Evolutionary conservation across 495 filamentous ascomycete species (phyloP).

Genomic region (Saxophila tyrrhenica): DNA sequence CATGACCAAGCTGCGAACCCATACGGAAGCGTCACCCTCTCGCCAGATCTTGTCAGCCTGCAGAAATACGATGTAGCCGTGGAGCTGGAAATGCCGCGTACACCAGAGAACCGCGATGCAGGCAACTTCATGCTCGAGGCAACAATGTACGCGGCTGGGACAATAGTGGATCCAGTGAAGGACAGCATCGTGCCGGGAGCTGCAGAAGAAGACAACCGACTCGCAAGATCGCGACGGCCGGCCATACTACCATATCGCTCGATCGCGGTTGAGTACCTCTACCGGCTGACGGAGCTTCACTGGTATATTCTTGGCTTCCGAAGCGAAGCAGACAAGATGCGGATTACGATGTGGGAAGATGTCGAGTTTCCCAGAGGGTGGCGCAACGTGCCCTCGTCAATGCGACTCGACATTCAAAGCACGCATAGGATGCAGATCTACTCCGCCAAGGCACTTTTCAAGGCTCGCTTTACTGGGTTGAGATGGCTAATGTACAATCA

Average conservation of each 20-base stretch:
- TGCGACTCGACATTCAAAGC: slow-evolving; percentile 55
- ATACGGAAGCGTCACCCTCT: slow-evolving; percentile 39
- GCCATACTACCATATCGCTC: slow-evolving; percentile 58
- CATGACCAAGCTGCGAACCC: slow-evolving; percentile 27
- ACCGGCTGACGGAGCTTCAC: slow-evolving; percentile 42
- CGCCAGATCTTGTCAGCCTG: slow-evolving; percentile 34
- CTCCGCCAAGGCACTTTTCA: slow-evolving; percentile 51
- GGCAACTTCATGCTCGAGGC: slow-evolving; percentile 91
- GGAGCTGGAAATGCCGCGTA: slow-evolving; percentile 48
- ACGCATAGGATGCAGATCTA: slow-evolving; percentile 65
- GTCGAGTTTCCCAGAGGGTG: slow-evolving; percentile 49
- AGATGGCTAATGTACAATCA: slow-evolving; percentile 77
- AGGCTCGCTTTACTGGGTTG: slow-evolving; percentile 61
- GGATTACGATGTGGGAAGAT: slow-evolving; percentile 59
- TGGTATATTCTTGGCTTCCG: slow-evolving; percentile 48
- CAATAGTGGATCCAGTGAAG: slow-evolving; percentile 9
- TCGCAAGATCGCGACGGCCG: slow-evolving; percentile 44
- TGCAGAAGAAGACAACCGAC: slow-evolving; percentile 15
- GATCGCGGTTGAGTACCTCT: slow-evolving; percentile 42
- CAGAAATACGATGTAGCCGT: slow-evolving; percentile 56
- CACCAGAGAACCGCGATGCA: slow-evolving; percentile 43
- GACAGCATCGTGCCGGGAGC: slow-evolving; percentile 1
- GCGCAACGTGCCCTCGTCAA: slow-evolving; percentile 43
- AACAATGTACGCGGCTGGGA: slow-evolving; percentile 15
- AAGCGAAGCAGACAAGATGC: slow-evolving; percentile 44